These are phyloP conservation scores for Phytopythium mirpurense DNA, from an alignment of 352 stramenopile species.

Conservation along the genomic window DNA sequence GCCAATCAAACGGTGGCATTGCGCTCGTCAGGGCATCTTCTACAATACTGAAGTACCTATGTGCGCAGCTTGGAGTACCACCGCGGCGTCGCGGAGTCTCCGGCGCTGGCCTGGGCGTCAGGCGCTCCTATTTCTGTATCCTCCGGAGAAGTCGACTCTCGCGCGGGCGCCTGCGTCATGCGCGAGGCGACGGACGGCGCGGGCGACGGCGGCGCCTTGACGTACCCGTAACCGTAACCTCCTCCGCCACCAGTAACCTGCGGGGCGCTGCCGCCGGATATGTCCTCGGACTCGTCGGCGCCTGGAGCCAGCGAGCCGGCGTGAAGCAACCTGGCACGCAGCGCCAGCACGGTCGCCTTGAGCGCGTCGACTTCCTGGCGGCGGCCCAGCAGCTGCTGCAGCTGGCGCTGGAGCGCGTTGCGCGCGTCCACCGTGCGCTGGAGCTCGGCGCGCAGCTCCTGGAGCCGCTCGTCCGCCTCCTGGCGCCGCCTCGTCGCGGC, in stretches of 20 bases:
- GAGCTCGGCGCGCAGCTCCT: conserved; percentile 42
- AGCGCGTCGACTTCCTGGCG: conserved; percentile 58
- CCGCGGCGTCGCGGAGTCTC: conserved; percentile 11
- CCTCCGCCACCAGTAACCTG: conserved; percentile 1
- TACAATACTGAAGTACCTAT: conserved; percentile 2
- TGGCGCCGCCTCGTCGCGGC: conserved; percentile 12
- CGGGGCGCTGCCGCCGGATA: neutral
- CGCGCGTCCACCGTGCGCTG: conserved; percentile 30
- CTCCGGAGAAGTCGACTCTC: conserved; percentile 6
- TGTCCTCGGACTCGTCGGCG: too few relatives aligned
- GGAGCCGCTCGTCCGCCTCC: conserved; percentile 30
- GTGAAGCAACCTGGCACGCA: conserved; percentile 21
- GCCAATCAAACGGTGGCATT: neutral
- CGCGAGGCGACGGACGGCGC: conserved; percentile 28
- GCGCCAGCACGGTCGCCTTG: conserved; percentile 45
- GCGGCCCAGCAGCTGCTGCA: conserved; percentile 59
- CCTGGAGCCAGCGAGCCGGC: conserved; percentile 18
- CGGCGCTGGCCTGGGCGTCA: too few relatives aligned
- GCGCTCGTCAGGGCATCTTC: too few relatives aligned
- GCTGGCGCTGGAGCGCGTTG: conserved; percentile 47
- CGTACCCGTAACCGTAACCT: neutral
- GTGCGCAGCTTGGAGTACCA: conserved; percentile 68
- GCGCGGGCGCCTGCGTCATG: conserved; percentile 42
- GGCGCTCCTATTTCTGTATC: too few relatives aligned
- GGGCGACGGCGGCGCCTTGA: conserved; percentile 14